Evolutionary conservation across 305 asterid genomes (phyloP), one percentile per base, ranked within the genome.

Genomic region (Ilex paraguariensis): DNA sequence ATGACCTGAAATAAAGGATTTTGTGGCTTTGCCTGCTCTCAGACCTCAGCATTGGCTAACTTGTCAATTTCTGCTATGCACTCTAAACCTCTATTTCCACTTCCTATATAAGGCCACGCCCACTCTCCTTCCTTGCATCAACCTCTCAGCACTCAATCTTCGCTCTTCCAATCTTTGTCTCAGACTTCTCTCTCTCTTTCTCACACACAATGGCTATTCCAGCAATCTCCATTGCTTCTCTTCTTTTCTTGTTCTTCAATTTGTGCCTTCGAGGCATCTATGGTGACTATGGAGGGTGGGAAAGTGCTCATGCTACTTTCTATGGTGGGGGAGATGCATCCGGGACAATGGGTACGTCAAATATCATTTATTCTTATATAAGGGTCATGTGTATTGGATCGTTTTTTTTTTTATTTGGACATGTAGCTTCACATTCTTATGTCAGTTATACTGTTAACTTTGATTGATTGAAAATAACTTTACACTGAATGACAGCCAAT

Each of bases 81-180:
- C 42, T 36, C 6, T 36, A 36, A 10, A 46, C n/a, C 52, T 10
- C 13, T 5, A 5, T 12, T 60, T 66, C 44, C 13, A 48, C 69
- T 74, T 60, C 46, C 67, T 69, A 60, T 83, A 84, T 82, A 88
- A 74, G 79, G 75, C 72, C 42, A 36, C 68, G 66, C 59, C 30
- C 69, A 17, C 45, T 67, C 55, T 56, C 76, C 62, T 28, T 48
- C 68, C 66, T 60, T 65, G 64, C 67, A 73, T 71, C 31, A 62
- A 71, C 56, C 65, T 51, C 73, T 61, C 65, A 61, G 6, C 42
- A 36, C 42, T 36, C 42, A 36, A 36, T 36, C 42, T 21, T 57
- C 45, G 46, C 49, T n/a, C 16, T 36, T 57, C 50, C 1, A 53
- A 5, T 10, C 33, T 11, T 40, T 65, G 33, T 54, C 15, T 56